A percentile compares a stretch with the other conserved stretches of the same genome.
Conservation (phyloP, 192 early-diverging fungal species). For the Thamnidium elegans region DNA sequence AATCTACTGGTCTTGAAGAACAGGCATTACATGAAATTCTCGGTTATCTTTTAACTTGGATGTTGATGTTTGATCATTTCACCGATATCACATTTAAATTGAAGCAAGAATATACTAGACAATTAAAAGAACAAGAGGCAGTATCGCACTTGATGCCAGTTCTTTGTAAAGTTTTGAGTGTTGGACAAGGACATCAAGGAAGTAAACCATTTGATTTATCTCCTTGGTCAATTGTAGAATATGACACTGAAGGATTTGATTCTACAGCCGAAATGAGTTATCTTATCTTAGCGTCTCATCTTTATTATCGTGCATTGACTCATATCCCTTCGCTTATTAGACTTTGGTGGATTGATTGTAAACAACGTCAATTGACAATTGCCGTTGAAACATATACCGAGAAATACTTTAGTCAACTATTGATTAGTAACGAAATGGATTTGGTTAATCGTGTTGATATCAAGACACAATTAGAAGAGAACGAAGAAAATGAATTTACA, state of each 20-base stretch:
- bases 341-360: conserved; percentile 80
- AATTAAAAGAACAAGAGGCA: conserved; percentile 51
- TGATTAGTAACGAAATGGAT: conserved; percentile 63
- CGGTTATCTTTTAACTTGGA: conserved; percentile 71
- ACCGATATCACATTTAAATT: conserved; percentile 68
- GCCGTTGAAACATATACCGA: conserved; percentile 78
- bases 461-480: conserved; percentile 32
- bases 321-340: conserved; percentile 66
- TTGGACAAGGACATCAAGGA: conserved; percentile 43
- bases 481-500: conserved; percentile 57
- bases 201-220: conserved; percentile 60
- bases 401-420: conserved; percentile 59
- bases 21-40: conserved; percentile 44
- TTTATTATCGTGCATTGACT: conserved; percentile 63
- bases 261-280: conserved; percentile 50
- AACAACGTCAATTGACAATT: conserved; percentile 68
- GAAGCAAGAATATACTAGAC: conserved; percentile 50
- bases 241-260: conserved; percentile 60
- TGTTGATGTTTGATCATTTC: conserved; percentile 75
- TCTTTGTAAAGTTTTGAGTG: conserved; percentile 64
- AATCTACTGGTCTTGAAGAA: conserved; percentile 20
- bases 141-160: conserved; percentile 56
- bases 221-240: conserved; percentile 63
- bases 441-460: conserved; percentile 49
- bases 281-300: conserved; percentile 66